Percentiles rank a stretch among this genome's conserved stretches.
These are phyloP conservation scores for Pseudogymnoascus sp. DNA, from an alignment of 2,329 filamentous ascomycete genomes.

Conservation along the genomic window DNA sequence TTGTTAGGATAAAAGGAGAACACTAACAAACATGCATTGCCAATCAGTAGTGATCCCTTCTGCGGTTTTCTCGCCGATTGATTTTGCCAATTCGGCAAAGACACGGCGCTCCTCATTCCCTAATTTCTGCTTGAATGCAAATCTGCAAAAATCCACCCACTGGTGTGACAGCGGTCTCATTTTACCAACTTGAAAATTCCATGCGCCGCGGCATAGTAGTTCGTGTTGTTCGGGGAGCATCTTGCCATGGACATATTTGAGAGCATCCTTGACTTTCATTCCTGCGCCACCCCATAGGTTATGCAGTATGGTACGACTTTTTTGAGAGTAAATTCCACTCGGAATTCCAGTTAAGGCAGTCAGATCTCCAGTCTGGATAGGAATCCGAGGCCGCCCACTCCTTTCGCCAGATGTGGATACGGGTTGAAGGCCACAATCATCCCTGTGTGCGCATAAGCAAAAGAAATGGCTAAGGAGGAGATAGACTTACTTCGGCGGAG, in stretches of 20 bases:
- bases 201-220: neutral
- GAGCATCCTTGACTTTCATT: neutral
- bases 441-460: neutral
- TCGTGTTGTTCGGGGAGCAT: neutral
- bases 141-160: neutral
- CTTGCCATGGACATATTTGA: neutral
- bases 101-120: neutral
- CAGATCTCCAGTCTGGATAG: neutral
- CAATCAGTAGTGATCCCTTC: neutral
- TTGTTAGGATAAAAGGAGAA: neutral
- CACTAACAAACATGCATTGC: neutral
- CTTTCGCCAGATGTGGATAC: neutral
- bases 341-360: neutral
- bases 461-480: too few relatives aligned
- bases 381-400: neutral
- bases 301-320: neutral
- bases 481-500: too few relatives aligned
- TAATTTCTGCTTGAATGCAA: neutral
- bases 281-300: neutral
- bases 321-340: neutral
- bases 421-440: neutral
- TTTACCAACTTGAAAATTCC: neutral
- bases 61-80: neutral
- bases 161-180: neutral
- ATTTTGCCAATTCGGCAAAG: neutral